phyloP scores from a whole-genome alignment of 2,329 filamentous ascomycete genomes.

The Scedosporium minutisporum region DNA sequence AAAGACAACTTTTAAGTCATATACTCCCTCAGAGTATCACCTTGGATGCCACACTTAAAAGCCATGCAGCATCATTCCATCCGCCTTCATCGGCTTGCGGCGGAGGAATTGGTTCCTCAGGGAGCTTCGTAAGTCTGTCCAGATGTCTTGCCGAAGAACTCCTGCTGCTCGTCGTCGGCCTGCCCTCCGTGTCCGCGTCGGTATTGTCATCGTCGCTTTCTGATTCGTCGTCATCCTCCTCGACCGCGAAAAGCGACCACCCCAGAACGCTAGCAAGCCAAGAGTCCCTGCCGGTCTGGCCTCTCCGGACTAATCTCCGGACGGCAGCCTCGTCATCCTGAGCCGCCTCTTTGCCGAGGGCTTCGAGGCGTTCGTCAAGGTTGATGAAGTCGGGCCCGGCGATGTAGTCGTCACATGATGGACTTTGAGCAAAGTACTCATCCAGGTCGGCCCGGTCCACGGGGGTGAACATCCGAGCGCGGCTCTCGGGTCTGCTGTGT shows the following conservation, averaged over 20 bases:
- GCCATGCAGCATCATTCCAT: constrained; percentile 60
- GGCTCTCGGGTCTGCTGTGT: constrained; percentile 34
- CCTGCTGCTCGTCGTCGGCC: constrained; percentile 17
- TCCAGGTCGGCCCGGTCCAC: neutral
- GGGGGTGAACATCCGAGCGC: constrained; percentile 9
- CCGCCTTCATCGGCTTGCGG: constrained; percentile 45
- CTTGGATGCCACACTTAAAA: constrained; percentile 55
- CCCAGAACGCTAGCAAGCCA: constrained; percentile 51
- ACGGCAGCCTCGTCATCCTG: constrained; percentile 51
- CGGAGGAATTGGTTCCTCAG: constrained; percentile 37
- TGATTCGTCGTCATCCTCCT: constrained; percentile 46
- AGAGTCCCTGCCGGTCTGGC: constrained; percentile 40
- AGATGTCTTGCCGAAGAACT: constrained; percentile 23
- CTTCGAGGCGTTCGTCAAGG: constrained; percentile 49
- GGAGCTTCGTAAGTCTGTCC: constrained; percentile 15
- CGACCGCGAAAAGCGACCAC: constrained; percentile 53
- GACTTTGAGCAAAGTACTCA: constrained; percentile 1
- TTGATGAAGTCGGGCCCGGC: constrained; percentile 54
- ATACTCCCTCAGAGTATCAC: constrained; percentile 38
- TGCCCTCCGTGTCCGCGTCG: constrained; percentile 14
- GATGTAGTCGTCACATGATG: constrained; percentile 12
- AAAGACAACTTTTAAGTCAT: too few species aligned
- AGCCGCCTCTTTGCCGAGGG: constrained; percentile 38
- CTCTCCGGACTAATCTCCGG: constrained; percentile 44
- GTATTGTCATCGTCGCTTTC: constrained; percentile 28